Percentiles rank a stretch among this genome's conserved stretches.
Evolutionary conservation across 208 protist genomes (phyloP).

Genomic region (Crithidia acanthocephali): DNA sequence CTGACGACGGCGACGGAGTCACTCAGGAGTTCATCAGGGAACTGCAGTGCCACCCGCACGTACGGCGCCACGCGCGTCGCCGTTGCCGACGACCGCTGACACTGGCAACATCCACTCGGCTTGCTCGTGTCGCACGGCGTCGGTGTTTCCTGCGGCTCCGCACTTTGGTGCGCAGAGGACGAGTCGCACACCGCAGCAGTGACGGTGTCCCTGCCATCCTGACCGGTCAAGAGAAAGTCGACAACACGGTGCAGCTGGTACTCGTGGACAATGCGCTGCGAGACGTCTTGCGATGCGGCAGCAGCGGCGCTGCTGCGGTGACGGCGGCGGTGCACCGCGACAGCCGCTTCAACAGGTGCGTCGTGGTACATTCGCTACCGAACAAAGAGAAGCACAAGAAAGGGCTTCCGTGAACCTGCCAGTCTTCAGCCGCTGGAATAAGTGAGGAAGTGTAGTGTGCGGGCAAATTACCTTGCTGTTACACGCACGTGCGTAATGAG

Average conservation of each 20-base stretch:
- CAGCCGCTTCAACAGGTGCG: slow-evolving; percentile 51
- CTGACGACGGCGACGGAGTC: slow-evolving; percentile 70
- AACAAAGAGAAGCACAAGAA: slow-evolving; percentile 19
- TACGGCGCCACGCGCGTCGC: neutral
- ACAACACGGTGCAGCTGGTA: slow-evolving; percentile 39
- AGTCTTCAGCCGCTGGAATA: too few relatives aligned
- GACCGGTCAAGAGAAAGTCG: slow-evolving; percentile 29
- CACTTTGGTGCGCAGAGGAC: neutral
- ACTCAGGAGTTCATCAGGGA: slow-evolving; percentile 84
- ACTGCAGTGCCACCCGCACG: slow-evolving; percentile 84
- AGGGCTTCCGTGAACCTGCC: too few relatives aligned
- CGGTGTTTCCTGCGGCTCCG: neutral
- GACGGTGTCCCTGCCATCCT: neutral
- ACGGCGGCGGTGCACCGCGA: slow-evolving; percentile 47
- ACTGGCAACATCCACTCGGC: neutral
- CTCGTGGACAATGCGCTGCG: slow-evolving; percentile 13
- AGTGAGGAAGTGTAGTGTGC: too few relatives aligned
- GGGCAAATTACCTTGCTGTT: too few relatives aligned
- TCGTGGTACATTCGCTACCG: slow-evolving; percentile 77
- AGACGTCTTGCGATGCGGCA: neutral
- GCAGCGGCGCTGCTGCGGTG: slow-evolving; percentile 5
- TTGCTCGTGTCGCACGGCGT: neutral
- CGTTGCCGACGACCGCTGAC: neutral
- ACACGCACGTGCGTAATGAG: too few relatives aligned
- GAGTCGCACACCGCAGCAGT: neutral